Evolutionary conservation across 768 basidiomycete species (phyloP).

Genomic region (Leccinum uliginosum): DNA sequence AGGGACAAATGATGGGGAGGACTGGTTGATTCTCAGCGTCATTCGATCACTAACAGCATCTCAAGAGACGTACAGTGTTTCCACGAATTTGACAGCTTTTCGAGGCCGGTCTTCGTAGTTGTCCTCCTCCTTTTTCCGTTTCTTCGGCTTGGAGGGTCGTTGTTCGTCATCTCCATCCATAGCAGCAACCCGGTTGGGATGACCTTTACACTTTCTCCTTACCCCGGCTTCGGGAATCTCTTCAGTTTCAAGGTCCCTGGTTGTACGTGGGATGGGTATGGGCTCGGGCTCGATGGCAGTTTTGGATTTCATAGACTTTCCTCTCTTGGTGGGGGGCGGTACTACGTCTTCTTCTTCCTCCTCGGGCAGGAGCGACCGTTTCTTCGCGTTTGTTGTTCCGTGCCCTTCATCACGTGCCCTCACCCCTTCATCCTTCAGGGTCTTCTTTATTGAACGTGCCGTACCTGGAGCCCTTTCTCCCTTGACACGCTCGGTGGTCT

Average conservation of each 20-base stretch:
- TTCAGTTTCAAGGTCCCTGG: not conserved
- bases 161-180: not conserved
- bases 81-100: slow-evolving; percentile 18
- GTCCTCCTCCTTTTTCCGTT: slow-evolving; percentile 20
- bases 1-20: slow-evolving; percentile 18
- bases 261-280: not conserved
- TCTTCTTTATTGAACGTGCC: not conserved
- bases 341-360: not conserved
- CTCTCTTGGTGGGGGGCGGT: slow-evolving; percentile 14
- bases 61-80: slow-evolving; percentile 11
- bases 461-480: not conserved
- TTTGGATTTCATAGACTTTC: slow-evolving; percentile 3
- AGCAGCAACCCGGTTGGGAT: not conserved
- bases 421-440: not conserved
- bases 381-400: slow-evolving; percentile 1
- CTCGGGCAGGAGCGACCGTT: slow-evolving; percentile 1
- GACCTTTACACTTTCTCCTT: not conserved
- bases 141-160: slow-evolving; percentile 11
- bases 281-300: not conserved
- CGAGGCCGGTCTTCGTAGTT: slow-evolving; percentile 20
- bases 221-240: not conserved
- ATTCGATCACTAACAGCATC: not conserved
- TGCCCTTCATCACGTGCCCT: not conserved
- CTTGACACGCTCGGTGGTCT: not conserved
- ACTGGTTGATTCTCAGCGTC: not conserved